A percentile compares a stretch with the other conserved stretches of the same genome.
Conservation (phyloP, 345 rosid genomes). For the Citrus trifoliata region DNA sequence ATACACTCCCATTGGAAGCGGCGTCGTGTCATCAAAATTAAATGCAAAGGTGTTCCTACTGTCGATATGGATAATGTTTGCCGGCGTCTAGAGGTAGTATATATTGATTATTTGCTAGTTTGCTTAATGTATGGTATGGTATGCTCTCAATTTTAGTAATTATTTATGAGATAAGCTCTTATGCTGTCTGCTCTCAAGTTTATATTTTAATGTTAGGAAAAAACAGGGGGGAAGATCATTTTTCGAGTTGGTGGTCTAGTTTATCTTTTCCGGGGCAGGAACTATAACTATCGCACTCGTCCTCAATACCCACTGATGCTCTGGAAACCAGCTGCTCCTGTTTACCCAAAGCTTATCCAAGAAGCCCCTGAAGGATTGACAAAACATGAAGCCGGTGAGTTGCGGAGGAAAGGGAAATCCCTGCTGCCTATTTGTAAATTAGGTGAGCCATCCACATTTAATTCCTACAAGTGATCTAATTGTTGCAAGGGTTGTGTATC, state of each 20-base stretch:
- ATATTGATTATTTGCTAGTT: neutral
- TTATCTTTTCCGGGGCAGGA: conserved; percentile 88
- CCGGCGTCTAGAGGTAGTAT: conserved; percentile 71
- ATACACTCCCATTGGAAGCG: conserved; percentile 89
- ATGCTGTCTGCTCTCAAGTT: conserved; percentile 12
- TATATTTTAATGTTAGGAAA: conserved; percentile 46
- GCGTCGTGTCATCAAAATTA: conserved; percentile 74
- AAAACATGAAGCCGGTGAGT: conserved; percentile 58
- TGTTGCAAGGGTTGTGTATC: neutral
- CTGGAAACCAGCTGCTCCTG: conserved; percentile 98
- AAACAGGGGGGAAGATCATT: conserved; percentile 80
- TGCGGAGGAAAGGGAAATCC: conserved; percentile 64
- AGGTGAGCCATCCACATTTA: conserved; percentile 35
- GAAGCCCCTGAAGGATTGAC: conserved; percentile 89
- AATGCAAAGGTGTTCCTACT: conserved; percentile 87
- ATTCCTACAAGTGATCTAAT: conserved; percentile 3
- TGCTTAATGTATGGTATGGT: neutral
- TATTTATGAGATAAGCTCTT: neutral
- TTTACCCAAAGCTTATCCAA: conserved; percentile 90
- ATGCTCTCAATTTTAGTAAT: neutral
- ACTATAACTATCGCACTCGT: conserved; percentile 76
- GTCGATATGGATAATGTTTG: conserved; percentile 90
- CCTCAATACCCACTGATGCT: conserved; percentile 84
- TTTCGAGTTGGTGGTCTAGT: conserved; percentile 74
- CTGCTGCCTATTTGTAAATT: conserved; percentile 83